Base-by-base conservation (phyloP, 768 basidiomycete genomes). In the Mycena capillaripes region DNA sequence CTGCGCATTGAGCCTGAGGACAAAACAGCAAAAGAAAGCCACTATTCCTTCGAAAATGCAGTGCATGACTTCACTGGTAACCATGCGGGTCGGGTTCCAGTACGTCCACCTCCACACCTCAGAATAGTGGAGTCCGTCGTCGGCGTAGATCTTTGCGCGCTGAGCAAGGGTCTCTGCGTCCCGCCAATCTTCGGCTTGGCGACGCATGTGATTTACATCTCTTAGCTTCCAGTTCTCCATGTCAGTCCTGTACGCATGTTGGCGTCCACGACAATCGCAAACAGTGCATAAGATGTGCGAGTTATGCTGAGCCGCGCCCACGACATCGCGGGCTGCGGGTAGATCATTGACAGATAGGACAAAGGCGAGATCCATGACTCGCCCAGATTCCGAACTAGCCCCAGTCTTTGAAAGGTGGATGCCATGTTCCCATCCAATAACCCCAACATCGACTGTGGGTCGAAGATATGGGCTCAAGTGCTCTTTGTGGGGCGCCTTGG, bases 41-140 rank as follows among this genome's bases (percentile, higher is more conserved):
- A 76, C 30, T 2, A 73, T 19, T 48, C 79, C 77, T 23, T 78
- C 69, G 4, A 73, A 68, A 17, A 79, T 57, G 42, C 64, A 72
- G 62, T 83, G 82, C 81, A 83, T 82, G 5, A 78, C 65, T 46
- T 82, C 79, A 21, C 77, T 55, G 44, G 78, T 60, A n/a, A 76
- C 68, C 68, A 75, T 75, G 2, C 61, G 63, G 1, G 75, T 66
- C 1, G 80, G 78, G 46, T 80, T 70, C 62, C 75, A 83, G 62
- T 82, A 82, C 14, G 77, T 75, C 1, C 82, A 72, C 8, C 78
- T 66, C 46, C 76, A 69, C 4, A 78, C 46, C 36, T 75, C 69
- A 16, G 74, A 78, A 66, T 72, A 81, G 19, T 74, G 76, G 12
- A 77, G 50, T 3, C 78, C 78, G 61, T 72, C 44, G n/a, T 32